Evolutionary conservation across 768 basidiomycete species (phyloP).

Genomic region (Sarcomyxa edulis): DNA sequence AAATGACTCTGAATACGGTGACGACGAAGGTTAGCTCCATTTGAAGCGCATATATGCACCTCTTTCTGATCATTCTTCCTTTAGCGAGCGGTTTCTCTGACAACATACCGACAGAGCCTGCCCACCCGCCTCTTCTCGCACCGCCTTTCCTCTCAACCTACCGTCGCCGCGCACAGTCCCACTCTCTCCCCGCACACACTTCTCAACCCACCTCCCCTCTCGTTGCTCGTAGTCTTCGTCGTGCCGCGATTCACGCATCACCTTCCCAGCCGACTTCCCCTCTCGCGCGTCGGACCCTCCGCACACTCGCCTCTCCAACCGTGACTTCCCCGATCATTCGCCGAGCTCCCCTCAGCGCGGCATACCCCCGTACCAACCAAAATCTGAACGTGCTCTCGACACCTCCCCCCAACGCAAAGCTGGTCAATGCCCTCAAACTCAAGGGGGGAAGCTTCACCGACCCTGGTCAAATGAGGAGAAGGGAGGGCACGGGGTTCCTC

Average conservation of each 20-base stretch:
- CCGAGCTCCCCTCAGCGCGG: too few relatives aligned
- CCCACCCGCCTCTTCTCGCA: constrained; percentile 35
- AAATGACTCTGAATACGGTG: too few relatives aligned
- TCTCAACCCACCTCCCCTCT: constrained; percentile 30
- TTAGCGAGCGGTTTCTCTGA: too few relatives aligned
- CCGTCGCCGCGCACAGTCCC: constrained; percentile 53
- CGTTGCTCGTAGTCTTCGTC: constrained; percentile 21
- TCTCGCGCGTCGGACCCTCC: constrained; percentile 21
- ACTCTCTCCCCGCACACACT: constrained; percentile 31
- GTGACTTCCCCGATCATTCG: too few relatives aligned
- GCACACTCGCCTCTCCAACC: too few relatives aligned
- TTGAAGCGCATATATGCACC: constrained; percentile 31
- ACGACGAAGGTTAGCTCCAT: too few relatives aligned
- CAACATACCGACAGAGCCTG: constrained; percentile 20
- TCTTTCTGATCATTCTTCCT: constrained; percentile 47
- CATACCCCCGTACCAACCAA: constrained; percentile 20
- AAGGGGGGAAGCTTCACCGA: constrained; percentile 74
- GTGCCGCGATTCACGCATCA: constrained; percentile 26
- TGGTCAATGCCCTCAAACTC: constrained; percentile 48
- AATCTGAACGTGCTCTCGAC: constrained; percentile 32
- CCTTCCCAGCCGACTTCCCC: too few relatives aligned
- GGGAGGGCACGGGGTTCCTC: too few relatives aligned
- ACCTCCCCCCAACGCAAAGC: constrained; percentile 73
- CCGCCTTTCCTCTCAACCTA: constrained; percentile 53
- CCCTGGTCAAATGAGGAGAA: constrained; percentile 49